Base-by-base conservation (phyloP, 306 rosid genomes). In the Cyamopsis tetragonoloba region DNA sequence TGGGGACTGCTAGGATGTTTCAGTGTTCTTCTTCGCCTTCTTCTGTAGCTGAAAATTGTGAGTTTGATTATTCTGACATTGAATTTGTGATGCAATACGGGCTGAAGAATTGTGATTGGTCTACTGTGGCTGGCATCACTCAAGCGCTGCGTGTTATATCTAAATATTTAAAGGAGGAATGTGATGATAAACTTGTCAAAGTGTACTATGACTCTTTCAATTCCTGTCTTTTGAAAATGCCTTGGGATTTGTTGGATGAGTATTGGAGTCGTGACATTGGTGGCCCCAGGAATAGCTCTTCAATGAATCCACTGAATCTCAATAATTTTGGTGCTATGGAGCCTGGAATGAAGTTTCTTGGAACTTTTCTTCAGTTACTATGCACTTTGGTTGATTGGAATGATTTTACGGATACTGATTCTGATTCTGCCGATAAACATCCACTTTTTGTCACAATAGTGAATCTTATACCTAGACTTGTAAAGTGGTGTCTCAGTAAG, bases 371-470 rank as follows among this genome's bases (percentile, higher is more conserved):
- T 68, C 97, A 86, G 84, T 76, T 89, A 39, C 81, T 89, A 19
- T 89, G 96, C 77, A 84, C 97, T 69, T 63, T 89, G 79, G 93
- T 79, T 49, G 93, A 83, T 74, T 82, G 48, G 67, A 73, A 79
- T 59, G 73, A 81, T 47, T 67, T 63, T 59, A 38, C 26, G 70
- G 91, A 86, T 61, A 73, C 80, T 42, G 74, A 58, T 58, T 73
- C 68, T 77, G 83, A 63, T 77, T 70, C 83, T 58, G 28, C 42
- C 2, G 6, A 68, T 30, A 76, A 61, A 61, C 83, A 82, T 73
- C 81, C 88, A 13, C 55, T 84, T 48, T 32, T 78, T 72, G 27
- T 51, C 38, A 80, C 79, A 56, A 46, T 79, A 35, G 54, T 68
- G 76, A 73, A 68, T 71, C 80, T 89, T 65, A 72, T 87, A 49